Conservation (phyloP, 2,329 filamentous ascomycete species). For the Macrophomina tecta region DNA sequence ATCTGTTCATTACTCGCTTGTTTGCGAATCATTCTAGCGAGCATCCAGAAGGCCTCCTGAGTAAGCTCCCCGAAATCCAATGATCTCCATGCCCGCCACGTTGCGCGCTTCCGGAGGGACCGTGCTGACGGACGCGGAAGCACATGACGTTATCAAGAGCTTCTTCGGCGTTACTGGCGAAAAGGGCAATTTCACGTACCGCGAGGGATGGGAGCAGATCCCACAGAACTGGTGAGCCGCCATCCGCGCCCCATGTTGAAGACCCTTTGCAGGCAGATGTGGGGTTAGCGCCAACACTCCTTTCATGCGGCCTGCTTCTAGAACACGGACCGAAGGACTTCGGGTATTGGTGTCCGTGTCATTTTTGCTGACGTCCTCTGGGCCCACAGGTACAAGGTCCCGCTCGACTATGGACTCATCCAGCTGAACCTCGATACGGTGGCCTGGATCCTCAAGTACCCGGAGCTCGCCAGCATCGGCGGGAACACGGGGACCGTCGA, state of each 20-base stretch:
- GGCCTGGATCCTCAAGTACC: conserved; percentile 47
- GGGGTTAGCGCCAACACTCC: neutral
- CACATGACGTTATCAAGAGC: conserved; percentile 8
- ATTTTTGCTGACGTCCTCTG: neutral
- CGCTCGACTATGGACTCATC: conserved; percentile 54
- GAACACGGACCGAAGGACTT: neutral
- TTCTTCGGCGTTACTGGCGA: neutral
- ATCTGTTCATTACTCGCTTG: conserved; percentile 38
- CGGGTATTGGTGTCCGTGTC: neutral
- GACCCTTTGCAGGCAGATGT: too few species aligned
- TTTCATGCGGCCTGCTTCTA: neutral
- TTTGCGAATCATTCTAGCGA: conserved; percentile 32
- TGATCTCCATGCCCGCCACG: neutral
- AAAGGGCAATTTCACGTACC: conserved; percentile 6
- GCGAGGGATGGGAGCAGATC: neutral
- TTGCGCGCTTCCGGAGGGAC: neutral
- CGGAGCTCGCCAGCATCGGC: conserved; percentile 51
- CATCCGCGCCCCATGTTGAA: neutral
- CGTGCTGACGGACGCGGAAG: neutral
- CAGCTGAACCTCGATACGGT: conserved; percentile 51
- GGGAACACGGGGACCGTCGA: conserved; percentile 60
- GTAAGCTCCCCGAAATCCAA: neutral
- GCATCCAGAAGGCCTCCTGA: conserved; percentile 9
- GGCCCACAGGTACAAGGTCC: conserved; percentile 57
- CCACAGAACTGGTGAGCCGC: neutral